Percentiles rank a stretch among this genome's conserved stretches.
These are phyloP conservation scores for Thymus quinquecostatus DNA, from an alignment of 257 asterid genomes.

Conservation along the genomic window DNA sequence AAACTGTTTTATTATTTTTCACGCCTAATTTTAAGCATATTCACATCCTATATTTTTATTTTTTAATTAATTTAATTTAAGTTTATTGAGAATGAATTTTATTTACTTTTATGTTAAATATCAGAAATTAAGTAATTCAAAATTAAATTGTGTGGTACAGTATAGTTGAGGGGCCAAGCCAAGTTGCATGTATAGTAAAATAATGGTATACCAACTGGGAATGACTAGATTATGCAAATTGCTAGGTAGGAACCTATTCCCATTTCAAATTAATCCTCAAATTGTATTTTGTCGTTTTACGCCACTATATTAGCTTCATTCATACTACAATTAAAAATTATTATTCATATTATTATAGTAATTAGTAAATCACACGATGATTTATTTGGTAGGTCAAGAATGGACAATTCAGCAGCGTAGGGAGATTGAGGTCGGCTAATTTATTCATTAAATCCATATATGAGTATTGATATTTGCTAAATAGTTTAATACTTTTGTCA, in stretches of 20 bases:
- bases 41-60: neutral
- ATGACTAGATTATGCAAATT: neutral
- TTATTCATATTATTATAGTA: too few relatives aligned
- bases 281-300: neutral
- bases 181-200: neutral
- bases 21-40: neutral
- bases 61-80: too few relatives aligned
- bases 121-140: too few relatives aligned
- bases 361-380: too few relatives aligned
- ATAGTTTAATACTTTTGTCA: neutral
- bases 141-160: neutral
- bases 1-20: neutral
- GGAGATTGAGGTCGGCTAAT: conserved; percentile 1
- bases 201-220: neutral
- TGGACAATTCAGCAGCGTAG: neutral
- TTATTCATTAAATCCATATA: neutral
- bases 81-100: too few relatives aligned
- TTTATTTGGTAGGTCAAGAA: neutral
- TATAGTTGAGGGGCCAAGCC: neutral
- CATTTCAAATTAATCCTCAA: neutral
- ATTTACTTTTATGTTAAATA: too few relatives aligned
- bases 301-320: neutral
- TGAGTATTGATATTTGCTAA: too few relatives aligned
- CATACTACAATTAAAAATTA: neutral
- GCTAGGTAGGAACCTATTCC: too few relatives aligned